Evolutionary conservation across 2,329 filamentous ascomycete species (phyloP).

Genomic region (Pseudocercospora vitis): DNA sequence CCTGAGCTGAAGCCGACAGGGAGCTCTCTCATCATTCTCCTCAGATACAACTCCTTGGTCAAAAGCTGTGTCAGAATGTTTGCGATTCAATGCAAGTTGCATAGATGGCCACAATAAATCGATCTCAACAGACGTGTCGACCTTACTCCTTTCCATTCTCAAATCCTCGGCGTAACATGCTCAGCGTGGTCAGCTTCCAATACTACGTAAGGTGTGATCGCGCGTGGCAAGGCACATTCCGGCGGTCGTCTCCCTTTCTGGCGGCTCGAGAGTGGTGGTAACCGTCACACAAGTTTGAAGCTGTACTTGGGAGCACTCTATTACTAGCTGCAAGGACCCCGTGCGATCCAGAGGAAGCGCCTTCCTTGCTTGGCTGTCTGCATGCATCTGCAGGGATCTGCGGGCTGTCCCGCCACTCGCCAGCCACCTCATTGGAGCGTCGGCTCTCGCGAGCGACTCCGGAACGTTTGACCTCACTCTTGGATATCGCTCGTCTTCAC

Average conservation of each 20-base stretch:
- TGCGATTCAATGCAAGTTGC: too few relatives aligned
- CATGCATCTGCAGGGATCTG: neutral
- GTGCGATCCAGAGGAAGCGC: neutral
- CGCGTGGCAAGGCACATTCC: constrained; percentile 3
- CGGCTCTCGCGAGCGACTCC: neutral
- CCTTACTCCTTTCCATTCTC: neutral
- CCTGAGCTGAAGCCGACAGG: too few relatives aligned
- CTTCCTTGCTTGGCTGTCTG: neutral
- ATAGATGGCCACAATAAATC: neutral
- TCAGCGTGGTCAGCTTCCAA: neutral
- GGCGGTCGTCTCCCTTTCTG: too few relatives aligned
- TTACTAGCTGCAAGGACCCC: neutral
- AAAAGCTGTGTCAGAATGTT: neutral
- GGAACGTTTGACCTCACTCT: neutral
- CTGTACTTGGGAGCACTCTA: constrained; percentile 1
- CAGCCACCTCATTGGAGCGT: neutral
- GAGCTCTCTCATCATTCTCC: too few relatives aligned
- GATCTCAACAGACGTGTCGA: neutral
- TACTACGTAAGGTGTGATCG: neutral
- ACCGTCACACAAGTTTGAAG: constrained; percentile 11
- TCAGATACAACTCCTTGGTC: too few relatives aligned
- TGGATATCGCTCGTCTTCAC: neutral
- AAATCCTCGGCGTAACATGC: neutral
- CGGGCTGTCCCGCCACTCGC: neutral
- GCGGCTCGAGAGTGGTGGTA: neutral